Evolutionary conservation across 164 flowering plant species (phyloP).

Genomic region (Aristolochia californica): DNA sequence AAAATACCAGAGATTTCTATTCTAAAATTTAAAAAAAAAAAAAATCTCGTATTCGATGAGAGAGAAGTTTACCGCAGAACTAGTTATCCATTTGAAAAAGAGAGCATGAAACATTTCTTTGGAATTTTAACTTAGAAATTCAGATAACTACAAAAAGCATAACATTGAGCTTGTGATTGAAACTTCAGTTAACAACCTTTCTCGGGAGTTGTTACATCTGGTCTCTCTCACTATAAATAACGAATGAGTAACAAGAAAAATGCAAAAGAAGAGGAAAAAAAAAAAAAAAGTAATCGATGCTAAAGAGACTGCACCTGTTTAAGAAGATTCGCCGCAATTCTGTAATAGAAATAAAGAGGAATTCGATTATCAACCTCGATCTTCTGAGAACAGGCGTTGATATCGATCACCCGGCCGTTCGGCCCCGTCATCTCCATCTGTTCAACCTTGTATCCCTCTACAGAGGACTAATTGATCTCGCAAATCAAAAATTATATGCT

Average conservation of each 20-base stretch:
- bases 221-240: neutral
- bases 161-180: too few species aligned
- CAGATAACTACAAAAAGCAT: too few species aligned
- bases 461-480: too few species aligned
- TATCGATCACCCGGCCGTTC: conserved; percentile 31
- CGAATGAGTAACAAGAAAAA: neutral
- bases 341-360: conserved; percentile 64
- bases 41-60: neutral
- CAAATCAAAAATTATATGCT: too few species aligned
- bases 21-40: neutral
- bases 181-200: too few species aligned
- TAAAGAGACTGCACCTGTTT: conserved; percentile 44
- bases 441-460: neutral
- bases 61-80: too few species aligned
- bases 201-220: too few species aligned
- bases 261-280: neutral
- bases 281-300: neutral
- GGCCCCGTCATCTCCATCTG: conserved; percentile 18
- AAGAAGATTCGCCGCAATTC: conserved; percentile 88
- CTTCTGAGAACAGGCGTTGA: conserved; percentile 40
- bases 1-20: neutral
- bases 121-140: too few species aligned
- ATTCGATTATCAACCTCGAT: conserved; percentile 76
- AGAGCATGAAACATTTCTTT: too few species aligned
- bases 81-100: too few species aligned